phyloP scores from a whole-genome alignment of 345 rosid species.

The Bretschneidera sinensis region DNA sequence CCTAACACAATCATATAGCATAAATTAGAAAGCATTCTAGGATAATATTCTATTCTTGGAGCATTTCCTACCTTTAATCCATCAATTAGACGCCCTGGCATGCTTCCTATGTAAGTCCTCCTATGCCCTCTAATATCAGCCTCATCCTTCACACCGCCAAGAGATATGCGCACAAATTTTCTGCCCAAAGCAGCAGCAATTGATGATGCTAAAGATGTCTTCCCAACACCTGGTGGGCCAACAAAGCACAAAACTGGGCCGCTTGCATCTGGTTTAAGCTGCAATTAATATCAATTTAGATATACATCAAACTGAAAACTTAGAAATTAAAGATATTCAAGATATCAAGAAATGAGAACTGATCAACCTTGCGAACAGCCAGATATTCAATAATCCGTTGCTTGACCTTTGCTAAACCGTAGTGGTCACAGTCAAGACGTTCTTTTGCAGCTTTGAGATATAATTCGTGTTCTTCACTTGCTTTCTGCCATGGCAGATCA shows the following conservation, averaged over 20 bases:
- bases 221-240: slow-evolving; percentile 99
- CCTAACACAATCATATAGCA: too few relatives aligned
- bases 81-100: slow-evolving; percentile 99
- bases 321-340: slow-evolving; percentile 8
- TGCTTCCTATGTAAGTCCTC: slow-evolving; percentile 97
- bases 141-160: slow-evolving; percentile 99
- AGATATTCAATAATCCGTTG: slow-evolving; percentile 95
- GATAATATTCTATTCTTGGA: too few relatives aligned
- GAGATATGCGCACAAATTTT: slow-evolving; percentile 88
- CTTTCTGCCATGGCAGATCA: slow-evolving; percentile 95
- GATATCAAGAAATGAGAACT: slow-evolving; percentile 16
- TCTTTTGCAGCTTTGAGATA: slow-evolving; percentile 90
- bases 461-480: slow-evolving; percentile 77
- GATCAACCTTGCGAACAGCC: slow-evolving; percentile 93
- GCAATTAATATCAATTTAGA: slow-evolving; percentile 23
- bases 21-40: too few relatives aligned
- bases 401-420: slow-evolving; percentile 87
- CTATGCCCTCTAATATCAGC: slow-evolving; percentile 99
- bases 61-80: slow-evolving; percentile 70
- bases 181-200: slow-evolving; percentile 94
- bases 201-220: slow-evolving; percentile 95
- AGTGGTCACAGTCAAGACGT: slow-evolving; percentile 90
- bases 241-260: slow-evolving; percentile 97
- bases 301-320: slow-evolving; percentile 19
- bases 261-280: slow-evolving; percentile 99